These are phyloP conservation scores for Fraxinus platypoda DNA, from an alignment of 305 asterid genomes.

Conservation along the genomic window DNA sequence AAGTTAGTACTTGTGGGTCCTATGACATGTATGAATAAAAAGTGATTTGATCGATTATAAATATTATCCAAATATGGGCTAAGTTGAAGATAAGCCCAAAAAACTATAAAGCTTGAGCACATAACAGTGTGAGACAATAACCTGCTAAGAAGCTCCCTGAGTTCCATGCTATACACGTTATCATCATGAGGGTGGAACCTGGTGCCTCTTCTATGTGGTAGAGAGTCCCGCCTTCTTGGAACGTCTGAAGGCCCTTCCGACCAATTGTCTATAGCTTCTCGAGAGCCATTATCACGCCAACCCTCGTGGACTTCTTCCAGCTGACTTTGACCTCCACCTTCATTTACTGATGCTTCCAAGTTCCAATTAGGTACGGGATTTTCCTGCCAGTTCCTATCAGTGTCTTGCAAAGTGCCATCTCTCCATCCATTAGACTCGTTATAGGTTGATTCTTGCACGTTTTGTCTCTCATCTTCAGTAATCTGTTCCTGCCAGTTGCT, in stretches of 20 bases:
- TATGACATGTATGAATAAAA: neutral
- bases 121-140: slow-evolving; percentile 20
- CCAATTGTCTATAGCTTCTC: slow-evolving; percentile 76
- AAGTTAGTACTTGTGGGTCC: no score
- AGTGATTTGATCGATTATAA: neutral
- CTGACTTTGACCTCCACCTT: slow-evolving; percentile 42
- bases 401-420: slow-evolving; percentile 38
- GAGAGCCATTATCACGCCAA: slow-evolving; percentile 62
- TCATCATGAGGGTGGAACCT: slow-evolving; percentile 90
- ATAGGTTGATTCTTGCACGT: slow-evolving; percentile 32
- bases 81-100: neutral
- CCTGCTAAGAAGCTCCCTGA: slow-evolving; percentile 96
- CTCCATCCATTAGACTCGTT: slow-evolving; percentile 46
- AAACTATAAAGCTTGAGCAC: neutral
- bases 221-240: slow-evolving; percentile 26
- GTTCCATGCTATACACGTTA: slow-evolving; percentile 88
- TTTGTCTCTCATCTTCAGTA: slow-evolving; percentile 45
- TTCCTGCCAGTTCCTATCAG: slow-evolving; percentile 48
- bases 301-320: slow-evolving; percentile 49
- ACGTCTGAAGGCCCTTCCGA: slow-evolving; percentile 59
- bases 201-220: slow-evolving; percentile 49
- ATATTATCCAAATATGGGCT: neutral
- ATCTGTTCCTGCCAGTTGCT: slow-evolving; percentile 45
- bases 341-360: slow-evolving; percentile 44
- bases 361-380: slow-evolving; percentile 48